Evolutionary conservation across 805 yeast species (phyloP), one percentile per base, ranked within the genome.

Genomic region (Cyberlindnera maclurae): DNA sequence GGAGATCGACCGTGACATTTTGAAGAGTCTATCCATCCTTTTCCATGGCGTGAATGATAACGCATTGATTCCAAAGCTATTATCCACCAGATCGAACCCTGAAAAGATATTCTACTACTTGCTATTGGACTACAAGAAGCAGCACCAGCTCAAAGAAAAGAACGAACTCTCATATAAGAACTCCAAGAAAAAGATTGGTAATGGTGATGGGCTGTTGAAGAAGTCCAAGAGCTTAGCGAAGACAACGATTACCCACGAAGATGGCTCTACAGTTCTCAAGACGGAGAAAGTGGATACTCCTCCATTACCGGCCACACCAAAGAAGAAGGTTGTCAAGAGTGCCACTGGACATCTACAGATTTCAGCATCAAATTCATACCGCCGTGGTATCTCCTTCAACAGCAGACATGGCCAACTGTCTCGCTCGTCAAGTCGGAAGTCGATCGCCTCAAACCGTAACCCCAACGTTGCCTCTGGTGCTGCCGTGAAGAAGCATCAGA

Each of bases 101-200:
- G 95, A 86, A 51, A 86, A 86, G 66, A 78, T 86, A 33, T 81
- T 86, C 51, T 86, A 86, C 61, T 82, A 82, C 47, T 61, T 87
- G 32, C 65, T 86, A 45, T 65, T 77, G 66, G 75, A 82, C 47
- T 87, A 86, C 59, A 70, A 93, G 45, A 75, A 74, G 45, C 88
- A 82, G 41, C 86, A 79, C 50, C 52, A 64, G 34, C 47, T 34
- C 4, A 44, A 45, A 26, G 48, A 49, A 8, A 43, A 39, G n/a
- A 31, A 43, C 7, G 54, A 51, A 33, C 38, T 40, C 3, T 33
- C 40, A 3, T 2, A 34, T n/a, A 35, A 45, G 7, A 49, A 48
- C 35, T 41, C 47, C 49, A 62, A 47, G 46, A 57, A 40, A 62
- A 62, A 37, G 44, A 37, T 33, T 10, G 47, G 38, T 45, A 52